These are phyloP conservation scores for Lepidium aucheri DNA, from an alignment of 345 rosid genomes.

Conservation along the genomic window DNA sequence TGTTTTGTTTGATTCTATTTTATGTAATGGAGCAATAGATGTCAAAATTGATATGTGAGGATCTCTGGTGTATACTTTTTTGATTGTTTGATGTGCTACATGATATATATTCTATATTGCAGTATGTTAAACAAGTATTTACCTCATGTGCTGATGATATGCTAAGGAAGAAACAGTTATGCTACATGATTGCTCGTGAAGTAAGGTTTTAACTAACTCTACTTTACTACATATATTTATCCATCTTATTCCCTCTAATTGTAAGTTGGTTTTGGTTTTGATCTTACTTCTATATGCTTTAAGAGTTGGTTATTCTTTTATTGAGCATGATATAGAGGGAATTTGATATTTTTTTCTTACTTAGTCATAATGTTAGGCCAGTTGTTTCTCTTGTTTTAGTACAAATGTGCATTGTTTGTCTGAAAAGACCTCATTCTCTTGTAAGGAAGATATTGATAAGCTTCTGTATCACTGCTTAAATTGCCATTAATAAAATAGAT, in stretches of 20 bases:
- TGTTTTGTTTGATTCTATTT: too few relatives aligned
- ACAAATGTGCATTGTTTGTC: neutral
- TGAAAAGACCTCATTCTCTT: neutral
- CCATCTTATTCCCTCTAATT: neutral
- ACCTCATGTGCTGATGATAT: conserved; percentile 58
- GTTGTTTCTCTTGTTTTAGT: neutral
- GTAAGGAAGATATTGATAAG: neutral
- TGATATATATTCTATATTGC: conserved; percentile 26
- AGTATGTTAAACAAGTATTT: conserved; percentile 77
- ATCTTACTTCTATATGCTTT: neutral
- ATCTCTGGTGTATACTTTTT: too few relatives aligned
- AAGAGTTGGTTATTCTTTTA: neutral
- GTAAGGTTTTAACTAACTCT: conserved; percentile 40
- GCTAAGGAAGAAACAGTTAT: conserved; percentile 73
- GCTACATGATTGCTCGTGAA: conserved; percentile 84
- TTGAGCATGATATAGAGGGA: neutral
- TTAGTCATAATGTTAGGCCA: neutral
- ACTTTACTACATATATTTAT: neutral
- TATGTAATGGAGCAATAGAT: too few relatives aligned
- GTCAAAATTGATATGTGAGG: too few relatives aligned
- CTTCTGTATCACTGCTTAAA: conserved; percentile 8
- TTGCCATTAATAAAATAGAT: too few relatives aligned
- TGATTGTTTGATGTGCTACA: neutral
- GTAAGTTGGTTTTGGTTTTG: neutral
- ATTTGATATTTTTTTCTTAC: neutral